Percentiles rank a stretch among this genome's conserved stretches.
These are phyloP conservation scores for Leccinum sublutescens DNA, from an alignment of 768 basidiomycete species.

Conservation along the genomic window DNA sequence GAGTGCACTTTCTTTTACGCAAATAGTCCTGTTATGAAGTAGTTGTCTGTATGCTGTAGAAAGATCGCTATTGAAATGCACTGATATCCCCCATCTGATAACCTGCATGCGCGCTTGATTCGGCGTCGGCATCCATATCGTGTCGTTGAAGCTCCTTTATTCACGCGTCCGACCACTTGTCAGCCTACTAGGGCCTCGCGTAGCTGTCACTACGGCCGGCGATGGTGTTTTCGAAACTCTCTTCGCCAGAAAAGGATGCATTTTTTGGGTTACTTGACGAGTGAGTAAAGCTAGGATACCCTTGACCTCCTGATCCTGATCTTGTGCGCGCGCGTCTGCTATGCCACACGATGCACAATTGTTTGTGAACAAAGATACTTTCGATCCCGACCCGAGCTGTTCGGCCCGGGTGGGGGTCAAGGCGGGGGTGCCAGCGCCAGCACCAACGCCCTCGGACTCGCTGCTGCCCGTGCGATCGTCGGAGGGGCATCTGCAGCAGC, in stretches of 20 bases:
- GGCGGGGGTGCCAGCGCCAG: conserved; percentile 1
- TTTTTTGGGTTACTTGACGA: conserved; percentile 82
- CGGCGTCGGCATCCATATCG: not conserved
- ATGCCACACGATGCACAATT: not conserved
- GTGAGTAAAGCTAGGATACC: conserved; percentile 35
- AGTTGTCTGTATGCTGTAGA: conserved; percentile 36
- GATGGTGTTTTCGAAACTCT: conserved; percentile 75
- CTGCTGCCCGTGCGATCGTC: not conserved
- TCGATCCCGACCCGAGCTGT: conserved; percentile 65
- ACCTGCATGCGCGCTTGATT: not conserved
- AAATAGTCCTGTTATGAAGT: conserved; percentile 25
- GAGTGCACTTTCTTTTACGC: conserved; percentile 16
- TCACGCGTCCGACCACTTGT: not conserved
- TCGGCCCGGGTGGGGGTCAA: conserved; percentile 34
- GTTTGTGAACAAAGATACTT: conserved; percentile 55
- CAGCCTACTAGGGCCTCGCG: too few species aligned
- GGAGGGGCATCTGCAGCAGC: too few species aligned
- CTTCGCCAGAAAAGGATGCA: conserved; percentile 69
- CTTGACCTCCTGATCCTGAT: not conserved
- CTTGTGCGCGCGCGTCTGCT: not conserved
- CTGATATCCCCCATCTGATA: conserved; percentile 6
- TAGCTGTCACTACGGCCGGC: not conserved
- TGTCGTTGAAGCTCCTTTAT: not conserved
- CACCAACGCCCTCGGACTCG: conserved; percentile 8
- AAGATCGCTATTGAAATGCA: conserved; percentile 12